phyloP scores from a whole-genome alignment of 768 basidiomycete species.

The Cystobasidium onofrii region DNA sequence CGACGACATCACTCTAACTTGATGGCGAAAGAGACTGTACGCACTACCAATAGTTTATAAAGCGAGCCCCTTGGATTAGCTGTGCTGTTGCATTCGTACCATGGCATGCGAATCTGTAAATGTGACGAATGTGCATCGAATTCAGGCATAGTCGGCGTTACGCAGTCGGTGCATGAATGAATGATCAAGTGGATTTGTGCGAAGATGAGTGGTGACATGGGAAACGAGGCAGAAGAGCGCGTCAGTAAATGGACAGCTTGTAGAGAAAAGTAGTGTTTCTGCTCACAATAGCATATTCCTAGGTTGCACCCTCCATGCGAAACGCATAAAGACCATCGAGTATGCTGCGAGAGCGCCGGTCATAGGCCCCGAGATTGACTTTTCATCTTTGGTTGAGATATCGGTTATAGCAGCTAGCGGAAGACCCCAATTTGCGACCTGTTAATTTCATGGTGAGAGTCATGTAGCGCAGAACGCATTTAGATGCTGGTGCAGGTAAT shows the following conservation, averaged over 20 bases:
- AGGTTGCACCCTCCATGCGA: constrained; percentile 91
- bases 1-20: no score
- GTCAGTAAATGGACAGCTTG: neutral
- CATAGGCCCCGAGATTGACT: constrained; percentile 95
- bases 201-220: no score
- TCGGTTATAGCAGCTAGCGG: constrained; percentile 88
- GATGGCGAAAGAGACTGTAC: neutral
- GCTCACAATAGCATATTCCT: constrained; percentile 59
- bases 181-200: no score
- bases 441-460: constrained; percentile 52
- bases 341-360: constrained; percentile 79
- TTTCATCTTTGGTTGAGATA: constrained; percentile 74
- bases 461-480: no score
- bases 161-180: no score
- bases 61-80: constrained; percentile 69
- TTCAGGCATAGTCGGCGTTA: no score
- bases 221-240: neutral
- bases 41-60: constrained; percentile 44
- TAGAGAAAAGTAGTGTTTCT: neutral
- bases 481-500: neutral
- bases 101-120: constrained; percentile 49
- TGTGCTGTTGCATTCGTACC: constrained; percentile 83
- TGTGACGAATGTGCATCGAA: no score
- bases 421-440: constrained; percentile 90
- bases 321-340: constrained; percentile 95